Evolutionary conservation across 805 yeast species (phyloP).

Genomic region (Candida endomychidarum): DNA sequence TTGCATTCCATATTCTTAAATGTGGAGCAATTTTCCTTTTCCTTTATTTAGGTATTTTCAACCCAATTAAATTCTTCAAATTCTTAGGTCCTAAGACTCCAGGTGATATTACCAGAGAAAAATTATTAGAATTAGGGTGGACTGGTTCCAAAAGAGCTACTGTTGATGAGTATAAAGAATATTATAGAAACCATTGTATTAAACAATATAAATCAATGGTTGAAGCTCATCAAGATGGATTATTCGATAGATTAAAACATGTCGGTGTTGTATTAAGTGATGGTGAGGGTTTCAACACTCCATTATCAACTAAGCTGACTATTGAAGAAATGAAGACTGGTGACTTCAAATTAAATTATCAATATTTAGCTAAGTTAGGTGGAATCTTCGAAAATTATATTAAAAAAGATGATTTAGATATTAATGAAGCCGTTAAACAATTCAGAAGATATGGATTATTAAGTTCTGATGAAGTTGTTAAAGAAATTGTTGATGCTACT

Average conservation of each 20-base stretch:
- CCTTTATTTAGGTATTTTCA: constrained; percentile 69
- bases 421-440: constrained; percentile 50
- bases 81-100: constrained; percentile 28
- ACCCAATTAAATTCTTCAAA: constrained; percentile 55
- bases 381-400: constrained; percentile 43
- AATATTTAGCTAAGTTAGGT: constrained; percentile 54
- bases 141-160: constrained; percentile 84
- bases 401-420: constrained; percentile 37
- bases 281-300: constrained; percentile 85
- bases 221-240: constrained; percentile 72
- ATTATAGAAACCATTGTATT: constrained; percentile 62
- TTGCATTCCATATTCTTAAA: constrained; percentile 70
- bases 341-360: constrained; percentile 52
- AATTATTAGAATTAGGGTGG: constrained; percentile 79
- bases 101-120: constrained; percentile 47
- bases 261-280: constrained; percentile 63
- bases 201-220: constrained; percentile 72
- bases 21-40: constrained; percentile 52
- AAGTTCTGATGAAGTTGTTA: constrained; percentile 43
- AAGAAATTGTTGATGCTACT: constrained; percentile 39
- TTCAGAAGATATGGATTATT: constrained; percentile 69
- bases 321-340: constrained; percentile 20
- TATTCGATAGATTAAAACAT: constrained; percentile 55
- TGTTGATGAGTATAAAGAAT: constrained; percentile 66
- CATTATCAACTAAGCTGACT: constrained; percentile 38